Conservation (phyloP, 345 rosid species). For the Laguncularia racemosa region DNA sequence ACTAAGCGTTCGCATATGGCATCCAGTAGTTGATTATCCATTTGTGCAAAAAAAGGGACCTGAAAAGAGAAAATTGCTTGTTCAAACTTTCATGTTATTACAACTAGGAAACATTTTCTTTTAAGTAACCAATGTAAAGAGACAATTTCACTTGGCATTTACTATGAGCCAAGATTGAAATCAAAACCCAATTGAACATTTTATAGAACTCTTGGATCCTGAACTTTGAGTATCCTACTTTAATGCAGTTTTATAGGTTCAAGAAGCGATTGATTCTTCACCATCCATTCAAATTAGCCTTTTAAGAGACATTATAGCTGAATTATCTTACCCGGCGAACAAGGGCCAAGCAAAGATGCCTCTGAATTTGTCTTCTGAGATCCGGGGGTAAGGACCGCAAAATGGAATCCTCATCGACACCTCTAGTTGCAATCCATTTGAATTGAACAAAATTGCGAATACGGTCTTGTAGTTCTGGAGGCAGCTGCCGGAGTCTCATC, state of each 20-base stretch:
- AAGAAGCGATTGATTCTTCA: too few species aligned
- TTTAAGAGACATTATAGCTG: background rate
- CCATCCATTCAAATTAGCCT: background rate
- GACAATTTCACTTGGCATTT: too few species aligned
- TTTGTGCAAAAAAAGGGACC: slow-evolving; percentile 86
- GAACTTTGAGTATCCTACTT: too few species aligned
- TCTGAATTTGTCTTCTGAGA: slow-evolving; percentile 65
- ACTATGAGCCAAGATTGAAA: too few species aligned
- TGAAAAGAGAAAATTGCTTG: slow-evolving; percentile 9
- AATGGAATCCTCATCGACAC: slow-evolving; percentile 77
- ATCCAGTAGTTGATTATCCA: slow-evolving; percentile 80
- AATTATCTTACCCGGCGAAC: slow-evolving; percentile 67
- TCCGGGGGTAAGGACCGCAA: slow-evolving; percentile 62
- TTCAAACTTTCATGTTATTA: background rate
- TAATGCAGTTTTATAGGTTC: too few species aligned
- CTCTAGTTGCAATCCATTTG: slow-evolving; percentile 80
- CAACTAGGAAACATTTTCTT: too few species aligned
- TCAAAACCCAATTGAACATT: too few species aligned
- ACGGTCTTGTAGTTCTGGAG: slow-evolving; percentile 65
- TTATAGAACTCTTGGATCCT: too few species aligned
- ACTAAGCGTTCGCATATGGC: slow-evolving; percentile 83
- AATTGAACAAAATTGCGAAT: slow-evolving; percentile 74
- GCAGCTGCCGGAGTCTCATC: slow-evolving; percentile 92
- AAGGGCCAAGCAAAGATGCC: slow-evolving; percentile 77
- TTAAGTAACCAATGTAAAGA: too few species aligned